phyloP scores from a whole-genome alignment of 805 yeast species.

The Suhomyces vadensis region DNA sequence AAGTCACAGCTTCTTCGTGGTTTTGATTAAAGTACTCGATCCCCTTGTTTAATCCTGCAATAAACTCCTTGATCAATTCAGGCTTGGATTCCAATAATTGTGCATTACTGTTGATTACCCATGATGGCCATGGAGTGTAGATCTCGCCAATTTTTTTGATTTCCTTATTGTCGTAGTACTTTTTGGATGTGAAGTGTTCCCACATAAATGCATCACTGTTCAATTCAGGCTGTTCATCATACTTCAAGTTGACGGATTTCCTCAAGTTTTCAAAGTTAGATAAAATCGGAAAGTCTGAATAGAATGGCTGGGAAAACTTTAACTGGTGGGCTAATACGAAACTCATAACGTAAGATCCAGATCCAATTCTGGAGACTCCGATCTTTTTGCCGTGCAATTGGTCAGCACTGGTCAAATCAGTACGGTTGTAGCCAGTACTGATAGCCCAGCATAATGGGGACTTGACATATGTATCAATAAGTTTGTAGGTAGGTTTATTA shows the following conservation, averaged over 20 bases:
- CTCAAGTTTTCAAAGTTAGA: constrained; percentile 74
- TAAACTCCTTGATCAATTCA: constrained; percentile 37
- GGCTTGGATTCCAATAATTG: constrained; percentile 33
- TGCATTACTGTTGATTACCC: constrained; percentile 69
- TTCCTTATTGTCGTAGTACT: constrained; percentile 77
- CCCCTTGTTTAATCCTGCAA: constrained; percentile 63
- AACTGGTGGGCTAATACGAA: constrained; percentile 71
- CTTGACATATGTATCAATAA: constrained; percentile 80
- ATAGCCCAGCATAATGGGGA: constrained; percentile 91
- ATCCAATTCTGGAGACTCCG: constrained; percentile 85
- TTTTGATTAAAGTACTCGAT: constrained; percentile 61
- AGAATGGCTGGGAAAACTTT: constrained; percentile 54
- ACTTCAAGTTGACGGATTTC: constrained; percentile 67
- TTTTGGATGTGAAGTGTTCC: constrained; percentile 90
- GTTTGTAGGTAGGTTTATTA: constrained; percentile 50
- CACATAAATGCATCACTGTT: constrained; percentile 88
- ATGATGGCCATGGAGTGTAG: constrained; percentile 95
- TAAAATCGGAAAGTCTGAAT: constrained; percentile 54
- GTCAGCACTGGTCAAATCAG: constrained; percentile 50
- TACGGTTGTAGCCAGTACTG: constrained; percentile 67
- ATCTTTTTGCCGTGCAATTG: constrained; percentile 63
- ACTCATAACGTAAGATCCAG: constrained; percentile 91
- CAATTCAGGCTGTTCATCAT: constrained; percentile 29
- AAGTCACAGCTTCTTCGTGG: constrained; percentile 63
- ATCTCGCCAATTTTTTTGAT: constrained; percentile 84